These are phyloP conservation scores for Leccinum ponderosum DNA, from an alignment of 1,284 basidiomycete species.

Conservation along the genomic window DNA sequence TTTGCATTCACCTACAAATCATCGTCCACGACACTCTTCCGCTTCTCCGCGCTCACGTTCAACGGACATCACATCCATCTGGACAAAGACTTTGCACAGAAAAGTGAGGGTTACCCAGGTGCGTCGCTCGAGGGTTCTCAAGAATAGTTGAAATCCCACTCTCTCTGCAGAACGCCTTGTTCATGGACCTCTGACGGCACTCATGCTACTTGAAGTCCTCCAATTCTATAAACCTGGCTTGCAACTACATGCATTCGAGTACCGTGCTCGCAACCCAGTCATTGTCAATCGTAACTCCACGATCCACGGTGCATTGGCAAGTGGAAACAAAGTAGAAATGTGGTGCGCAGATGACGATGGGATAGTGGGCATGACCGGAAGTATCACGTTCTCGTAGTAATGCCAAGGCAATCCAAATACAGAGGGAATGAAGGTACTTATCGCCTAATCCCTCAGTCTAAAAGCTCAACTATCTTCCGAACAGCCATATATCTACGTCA, in stretches of 20 bases:
- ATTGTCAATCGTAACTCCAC: slow-evolving; percentile 61
- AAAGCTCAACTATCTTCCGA: neutral
- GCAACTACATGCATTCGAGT: slow-evolving; percentile 58
- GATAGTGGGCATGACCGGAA: slow-evolving; percentile 74
- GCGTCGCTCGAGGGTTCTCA: slow-evolving; percentile 13
- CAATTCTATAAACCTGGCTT: slow-evolving; percentile 46
- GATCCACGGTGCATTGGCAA: slow-evolving; percentile 51
- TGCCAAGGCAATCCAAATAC: neutral
- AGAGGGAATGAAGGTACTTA: neutral
- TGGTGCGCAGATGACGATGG: slow-evolving; percentile 61
- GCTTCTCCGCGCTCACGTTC: slow-evolving; percentile 83
- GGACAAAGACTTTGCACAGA: slow-evolving; percentile 67
- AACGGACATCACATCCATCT: slow-evolving; percentile 77
- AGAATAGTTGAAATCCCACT: neutral
- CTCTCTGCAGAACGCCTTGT: slow-evolving; percentile 65
- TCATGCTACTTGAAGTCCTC: slow-evolving; percentile 71
- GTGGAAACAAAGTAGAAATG: slow-evolving; percentile 41
- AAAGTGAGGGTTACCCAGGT: slow-evolving; percentile 76
- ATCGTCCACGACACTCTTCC: slow-evolving; percentile 72
- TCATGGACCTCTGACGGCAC: slow-evolving; percentile 79
- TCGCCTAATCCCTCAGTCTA: neutral
- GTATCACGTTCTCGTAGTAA: slow-evolving; percentile 30
- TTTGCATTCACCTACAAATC: slow-evolving; percentile 70
- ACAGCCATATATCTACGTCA: neutral
- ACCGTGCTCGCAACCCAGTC: slow-evolving; percentile 75